These are phyloP conservation scores for Podila horticola DNA, from an alignment of 192 early-diverging fungal genomes.

Conservation along the genomic window DNA sequence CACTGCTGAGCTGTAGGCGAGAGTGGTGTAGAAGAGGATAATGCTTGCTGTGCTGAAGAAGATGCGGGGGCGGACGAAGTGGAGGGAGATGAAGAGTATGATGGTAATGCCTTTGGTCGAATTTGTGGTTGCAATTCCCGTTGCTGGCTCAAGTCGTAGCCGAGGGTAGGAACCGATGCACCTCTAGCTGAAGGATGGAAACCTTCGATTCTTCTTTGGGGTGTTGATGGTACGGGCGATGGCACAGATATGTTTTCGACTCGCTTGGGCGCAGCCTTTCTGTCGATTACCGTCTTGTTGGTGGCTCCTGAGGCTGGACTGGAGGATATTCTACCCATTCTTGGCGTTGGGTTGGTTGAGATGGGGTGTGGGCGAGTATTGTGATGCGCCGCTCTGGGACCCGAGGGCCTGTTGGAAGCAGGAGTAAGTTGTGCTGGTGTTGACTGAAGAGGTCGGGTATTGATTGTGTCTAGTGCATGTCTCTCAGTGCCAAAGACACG, in stretches of 20 bases:
- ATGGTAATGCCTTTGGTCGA: too few species aligned
- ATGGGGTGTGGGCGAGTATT: background rate
- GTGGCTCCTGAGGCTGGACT: background rate
- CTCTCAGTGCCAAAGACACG: constrained; percentile 37
- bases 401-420: background rate
- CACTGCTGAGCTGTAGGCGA: background rate
- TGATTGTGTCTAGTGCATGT: constrained; percentile 34
- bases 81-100: too few species aligned
- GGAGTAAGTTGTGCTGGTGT: constrained; percentile 2
- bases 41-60: background rate
- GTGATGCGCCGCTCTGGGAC: background rate
- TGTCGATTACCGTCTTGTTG: background rate
- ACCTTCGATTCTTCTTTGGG: too few species aligned
- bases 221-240: too few species aligned
- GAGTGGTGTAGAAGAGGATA: background rate
- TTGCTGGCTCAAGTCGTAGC: too few species aligned
- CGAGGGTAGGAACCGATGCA: too few species aligned
- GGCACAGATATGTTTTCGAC: too few species aligned
- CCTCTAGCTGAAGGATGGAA: too few species aligned
- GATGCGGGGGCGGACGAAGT: background rate
- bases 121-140: too few species aligned
- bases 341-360: background rate
- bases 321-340: background rate
- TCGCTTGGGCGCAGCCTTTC: too few species aligned
- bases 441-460: background rate